Evolutionary conservation across 805 yeast species (phyloP).

Genomic region (Lipomyces chichibuensis): DNA sequence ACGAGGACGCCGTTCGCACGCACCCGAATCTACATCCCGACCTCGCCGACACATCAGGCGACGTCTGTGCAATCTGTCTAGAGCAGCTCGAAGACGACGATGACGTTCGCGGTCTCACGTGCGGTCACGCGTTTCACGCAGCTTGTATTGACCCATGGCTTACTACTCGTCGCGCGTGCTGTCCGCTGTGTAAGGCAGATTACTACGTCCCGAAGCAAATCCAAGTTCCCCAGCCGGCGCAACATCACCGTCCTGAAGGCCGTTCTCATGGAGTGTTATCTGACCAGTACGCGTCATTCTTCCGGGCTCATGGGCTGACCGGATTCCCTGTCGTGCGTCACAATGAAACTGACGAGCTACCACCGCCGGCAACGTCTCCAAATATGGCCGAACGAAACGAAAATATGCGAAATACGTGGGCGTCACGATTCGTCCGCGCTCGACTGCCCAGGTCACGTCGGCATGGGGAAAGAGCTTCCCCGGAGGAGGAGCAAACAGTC

Average conservation of each 20-base stretch:
- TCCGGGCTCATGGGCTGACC: not conserved
- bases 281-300: not conserved
- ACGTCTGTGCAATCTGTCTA: constrained; percentile 77
- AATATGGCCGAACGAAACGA: not conserved
- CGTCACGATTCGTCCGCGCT: constrained; percentile 3
- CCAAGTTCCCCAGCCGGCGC: constrained; percentile 5
- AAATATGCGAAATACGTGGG: not conserved
- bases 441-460: constrained; percentile 7
- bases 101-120: constrained; percentile 68
- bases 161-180: constrained; percentile 70
- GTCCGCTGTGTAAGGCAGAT: constrained; percentile 81
- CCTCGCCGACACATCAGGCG: constrained; percentile 48
- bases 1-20: constrained; percentile 33
- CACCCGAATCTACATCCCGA: constrained; percentile 31
- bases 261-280: not conserved
- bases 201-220: constrained; percentile 47
- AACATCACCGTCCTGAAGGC: not conserved
- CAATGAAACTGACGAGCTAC: not conserved
- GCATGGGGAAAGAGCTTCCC: not conserved
- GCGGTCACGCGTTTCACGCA: constrained; percentile 83
- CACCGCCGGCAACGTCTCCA: constrained; percentile 5
- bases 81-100: constrained; percentile 67
- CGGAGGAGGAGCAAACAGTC: not conserved
- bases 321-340: not conserved
- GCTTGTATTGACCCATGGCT: constrained; percentile 84